Conservation (phyloP, 345 rosid species). For the Gossypium thurberi region DNA sequence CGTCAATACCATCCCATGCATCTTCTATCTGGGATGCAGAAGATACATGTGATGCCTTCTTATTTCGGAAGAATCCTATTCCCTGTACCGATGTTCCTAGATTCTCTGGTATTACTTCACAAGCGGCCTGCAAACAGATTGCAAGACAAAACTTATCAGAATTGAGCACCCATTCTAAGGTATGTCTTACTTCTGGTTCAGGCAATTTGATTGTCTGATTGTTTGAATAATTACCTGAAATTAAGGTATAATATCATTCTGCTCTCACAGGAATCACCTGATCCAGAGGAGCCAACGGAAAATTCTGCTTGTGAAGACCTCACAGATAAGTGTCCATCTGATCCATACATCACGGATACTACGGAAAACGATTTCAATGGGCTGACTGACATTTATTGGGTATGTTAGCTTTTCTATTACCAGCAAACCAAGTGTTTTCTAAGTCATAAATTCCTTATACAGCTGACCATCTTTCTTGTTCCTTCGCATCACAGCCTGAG, state of each 20-base stretch:
- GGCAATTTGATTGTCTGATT: slow-evolving; percentile 2
- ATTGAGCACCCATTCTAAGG: slow-evolving; percentile 37
- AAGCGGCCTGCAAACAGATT: slow-evolving; percentile 23
- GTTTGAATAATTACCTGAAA: slow-evolving; percentile 7
- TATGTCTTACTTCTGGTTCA: slow-evolving; percentile 12
- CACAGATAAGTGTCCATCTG: slow-evolving; percentile 36
- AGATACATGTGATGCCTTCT: slow-evolving; percentile 96
- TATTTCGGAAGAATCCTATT: slow-evolving; percentile 48
- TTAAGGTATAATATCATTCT: neutral
- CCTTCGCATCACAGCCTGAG: slow-evolving; percentile 59
- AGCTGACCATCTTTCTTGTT: slow-evolving; percentile 14
- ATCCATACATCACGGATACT: slow-evolving; percentile 32
- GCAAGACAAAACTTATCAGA: slow-evolving; percentile 17
- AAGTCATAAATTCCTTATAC: neutral
- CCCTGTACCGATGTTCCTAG: slow-evolving; percentile 26
- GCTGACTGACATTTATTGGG: slow-evolving; percentile 81
- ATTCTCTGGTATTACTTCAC: slow-evolving; percentile 29
- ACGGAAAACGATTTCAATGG: slow-evolving; percentile 42
- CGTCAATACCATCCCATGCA: slow-evolving; percentile 38
- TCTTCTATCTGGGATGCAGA: slow-evolving; percentile 94
- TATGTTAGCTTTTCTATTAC: slow-evolving; percentile 21
- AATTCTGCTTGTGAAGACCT: slow-evolving; percentile 35
- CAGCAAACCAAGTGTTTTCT: neutral
- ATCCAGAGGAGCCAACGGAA: slow-evolving; percentile 25
- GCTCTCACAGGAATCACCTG: slow-evolving; percentile 27